Evolutionary conservation across 2,329 filamentous ascomycete species (phyloP).

Genomic region (Neofusicoccum parvum): DNA sequence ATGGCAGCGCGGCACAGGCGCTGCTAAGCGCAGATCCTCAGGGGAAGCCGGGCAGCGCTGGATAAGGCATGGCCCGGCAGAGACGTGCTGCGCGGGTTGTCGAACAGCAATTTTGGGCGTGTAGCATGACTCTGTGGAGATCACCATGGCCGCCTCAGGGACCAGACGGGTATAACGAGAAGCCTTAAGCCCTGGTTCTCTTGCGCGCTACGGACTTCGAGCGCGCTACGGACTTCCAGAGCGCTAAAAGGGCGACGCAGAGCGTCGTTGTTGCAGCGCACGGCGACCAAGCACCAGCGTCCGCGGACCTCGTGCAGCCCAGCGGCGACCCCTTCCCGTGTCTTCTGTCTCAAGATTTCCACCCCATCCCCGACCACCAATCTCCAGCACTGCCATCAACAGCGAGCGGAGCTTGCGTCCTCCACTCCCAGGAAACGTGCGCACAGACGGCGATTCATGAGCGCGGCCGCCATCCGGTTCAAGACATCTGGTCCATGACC

Average conservation of each 20-base stretch:
- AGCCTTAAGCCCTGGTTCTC: background rate
- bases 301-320: conserved; percentile 13
- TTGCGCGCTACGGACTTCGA: background rate
- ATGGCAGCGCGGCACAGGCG: conserved; percentile 8
- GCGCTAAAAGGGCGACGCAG: background rate
- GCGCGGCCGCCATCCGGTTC: conserved; percentile 15
- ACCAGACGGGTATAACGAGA: conserved; percentile 13
- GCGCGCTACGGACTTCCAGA: background rate
- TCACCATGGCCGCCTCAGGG: conserved; percentile 17
- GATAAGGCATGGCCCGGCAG: background rate
- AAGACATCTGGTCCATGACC: conserved; percentile 19
- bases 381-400: conserved; percentile 5
- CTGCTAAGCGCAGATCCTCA: conserved; percentile 15
- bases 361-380: conserved; percentile 10
- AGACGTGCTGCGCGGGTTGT: background rate
- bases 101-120: conserved; percentile 4
- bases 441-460: conserved; percentile 17
- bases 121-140: conserved; percentile 10
- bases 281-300: background rate
- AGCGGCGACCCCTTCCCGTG: conserved; percentile 15
- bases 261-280: conserved; percentile 7
- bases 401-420: background rate
- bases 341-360: conserved; percentile 16
- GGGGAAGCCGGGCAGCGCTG: conserved; percentile 8
- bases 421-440: conserved; percentile 9